A percentile compares a stretch with the other conserved stretches of the same genome.
phyloP scores from a whole-genome alignment of 2,329 filamentous ascomycete genomes.

The Aspergillus aculeatinus region DNA sequence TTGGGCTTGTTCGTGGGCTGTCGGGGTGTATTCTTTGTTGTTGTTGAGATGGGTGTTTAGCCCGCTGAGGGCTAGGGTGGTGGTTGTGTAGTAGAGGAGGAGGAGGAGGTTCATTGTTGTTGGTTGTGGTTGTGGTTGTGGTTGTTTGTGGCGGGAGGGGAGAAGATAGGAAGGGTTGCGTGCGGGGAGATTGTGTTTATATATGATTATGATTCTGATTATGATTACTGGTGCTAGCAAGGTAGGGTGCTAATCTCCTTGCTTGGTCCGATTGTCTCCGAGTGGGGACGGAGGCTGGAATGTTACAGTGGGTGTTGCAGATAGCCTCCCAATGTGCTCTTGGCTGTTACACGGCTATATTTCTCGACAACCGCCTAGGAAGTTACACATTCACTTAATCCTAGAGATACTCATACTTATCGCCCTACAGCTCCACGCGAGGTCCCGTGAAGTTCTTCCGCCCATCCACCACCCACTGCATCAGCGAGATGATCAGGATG shows the following conservation, averaged over 20 bases:
- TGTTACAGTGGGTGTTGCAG: not conserved
- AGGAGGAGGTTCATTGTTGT: not conserved
- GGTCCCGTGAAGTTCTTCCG: constrained; percentile 60
- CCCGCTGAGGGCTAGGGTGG: not conserved
- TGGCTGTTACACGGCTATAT: too few species aligned
- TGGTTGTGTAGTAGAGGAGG: not conserved
- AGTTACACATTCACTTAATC: too few species aligned
- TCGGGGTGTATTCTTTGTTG: not conserved
- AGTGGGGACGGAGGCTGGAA: not conserved
- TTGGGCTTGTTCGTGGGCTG: not conserved
- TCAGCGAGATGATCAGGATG: constrained; percentile 55
- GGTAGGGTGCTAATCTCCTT: not conserved
- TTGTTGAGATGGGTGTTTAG: not conserved
- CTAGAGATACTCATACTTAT: too few species aligned
- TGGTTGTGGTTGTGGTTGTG: not conserved
- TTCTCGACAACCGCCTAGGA: too few species aligned
- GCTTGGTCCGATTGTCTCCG: not conserved
- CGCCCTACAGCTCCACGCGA: not conserved
- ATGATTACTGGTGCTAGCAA: not conserved
- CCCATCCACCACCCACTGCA: constrained; percentile 61
- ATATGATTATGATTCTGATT: not conserved
- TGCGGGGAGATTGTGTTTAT: not conserved
- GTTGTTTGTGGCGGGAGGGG: not conserved
- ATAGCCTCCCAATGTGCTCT: too few species aligned
- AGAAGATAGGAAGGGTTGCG: not conserved